Base-by-base conservation (phyloP, 2,329 filamentous ascomycete species). In the Fusarium algeriense region DNA sequence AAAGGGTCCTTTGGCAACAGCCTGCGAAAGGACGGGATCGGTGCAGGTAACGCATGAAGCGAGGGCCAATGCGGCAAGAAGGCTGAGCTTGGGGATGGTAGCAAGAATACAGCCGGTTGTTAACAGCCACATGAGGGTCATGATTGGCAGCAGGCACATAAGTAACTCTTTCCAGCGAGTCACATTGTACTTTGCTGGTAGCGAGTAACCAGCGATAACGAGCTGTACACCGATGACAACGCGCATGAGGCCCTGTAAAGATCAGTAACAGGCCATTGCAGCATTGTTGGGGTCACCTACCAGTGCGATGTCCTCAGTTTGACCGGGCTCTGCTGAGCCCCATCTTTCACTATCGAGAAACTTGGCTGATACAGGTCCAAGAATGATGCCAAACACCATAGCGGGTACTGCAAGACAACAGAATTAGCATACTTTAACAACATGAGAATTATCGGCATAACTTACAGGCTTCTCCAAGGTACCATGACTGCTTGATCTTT, bases 141-240 rank as follows among this genome's bases (percentile, higher is more conserved):
- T 90, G 68, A 89, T 81, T 4, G 88, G 88, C 10, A 90, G 71
- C 9, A 91, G 80, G 45, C 85, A 86, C 12, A 90, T 81, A 7
- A 82, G 77, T 78, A 90, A 83, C 60, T 89, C 87, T 60, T 84
- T 86, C 80, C 84, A 86, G 5, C 83, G 84, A 4, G 78, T 74
- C 60, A 78, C 77, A 43, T 85, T 79, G 76, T 90, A 91, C 73
- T 84, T 86, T 45, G 86, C 86, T 0, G 89, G 89, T 2, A 91
- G 80, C 73, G 91, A 87, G 70, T 87, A 90, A 30, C 89, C 89
- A 4, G 87, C 88, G 64, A 90, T 90, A 38, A 90, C 83, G n/a
- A 90, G 82, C 70, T 91, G 88, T 4, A 90, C 83, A 7, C 88
- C 87, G 60, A 91, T 90, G 64, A 90, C 87, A 32, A 91, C 81